These are phyloP conservation scores for Stemphylium lycopersici DNA, from an alignment of 2,329 filamentous ascomycete genomes.

Conservation along the genomic window DNA sequence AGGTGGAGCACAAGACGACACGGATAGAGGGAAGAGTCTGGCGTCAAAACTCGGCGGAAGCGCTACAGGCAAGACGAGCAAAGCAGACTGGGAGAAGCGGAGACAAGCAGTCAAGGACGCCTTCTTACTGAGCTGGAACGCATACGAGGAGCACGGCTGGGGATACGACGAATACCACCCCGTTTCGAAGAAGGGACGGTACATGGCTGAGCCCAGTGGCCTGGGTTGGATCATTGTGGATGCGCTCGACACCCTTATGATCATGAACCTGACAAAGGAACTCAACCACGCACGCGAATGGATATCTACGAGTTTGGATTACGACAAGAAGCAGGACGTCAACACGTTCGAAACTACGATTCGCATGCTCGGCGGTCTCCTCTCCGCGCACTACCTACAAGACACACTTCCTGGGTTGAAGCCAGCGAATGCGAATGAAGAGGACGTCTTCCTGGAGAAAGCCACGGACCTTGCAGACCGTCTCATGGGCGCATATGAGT, in stretches of 20 bases:
- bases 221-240: conserved; percentile 99
- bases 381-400: conserved; percentile 95
- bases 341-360: conserved; percentile 99
- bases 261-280: conserved; percentile 94
- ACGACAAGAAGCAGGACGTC: conserved; percentile 92
- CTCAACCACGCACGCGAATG: conserved; percentile 86
- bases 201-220: conserved; percentile 82
- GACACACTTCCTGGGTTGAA: conserved; percentile 81
- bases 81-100: conserved; percentile 76
- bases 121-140: conserved; percentile 90
- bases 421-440: conserved; percentile 72
- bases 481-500: conserved; percentile 85
- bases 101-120: conserved; percentile 84
- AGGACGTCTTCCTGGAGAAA: conserved; percentile 95
- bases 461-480: conserved; percentile 91
- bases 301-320: conserved; percentile 80
- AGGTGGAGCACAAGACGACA: conserved; percentile 37
- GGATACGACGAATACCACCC: conserved; percentile 90
- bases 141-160: conserved; percentile 93
- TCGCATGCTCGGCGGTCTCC: conserved; percentile 90
- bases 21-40: conserved; percentile 42
- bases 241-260: conserved; percentile 91
- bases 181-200: conserved; percentile 74
- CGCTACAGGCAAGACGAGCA: conserved; percentile 33
- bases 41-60: conserved; percentile 39